These are phyloP conservation scores for Citrullus mucosospermus DNA, from an alignment of 306 rosid genomes.

Conservation along the genomic window DNA sequence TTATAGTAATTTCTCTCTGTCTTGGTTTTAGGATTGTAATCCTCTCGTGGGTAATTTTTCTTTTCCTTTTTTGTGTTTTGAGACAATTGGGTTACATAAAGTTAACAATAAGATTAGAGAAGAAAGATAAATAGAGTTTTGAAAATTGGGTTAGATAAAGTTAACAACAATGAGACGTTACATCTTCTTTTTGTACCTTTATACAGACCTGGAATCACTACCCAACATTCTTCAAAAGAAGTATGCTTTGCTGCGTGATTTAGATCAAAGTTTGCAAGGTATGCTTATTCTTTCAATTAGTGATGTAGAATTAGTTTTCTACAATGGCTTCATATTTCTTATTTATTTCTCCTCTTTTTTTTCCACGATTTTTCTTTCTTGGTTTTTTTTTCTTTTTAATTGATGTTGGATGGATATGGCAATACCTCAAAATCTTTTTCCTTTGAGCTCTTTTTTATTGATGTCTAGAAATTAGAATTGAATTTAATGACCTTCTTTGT, in stretches of 20 bases:
- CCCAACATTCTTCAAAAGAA: conserved; percentile 84
- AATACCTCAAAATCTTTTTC: neutral
- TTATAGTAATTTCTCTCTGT: neutral
- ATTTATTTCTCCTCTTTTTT: neutral
- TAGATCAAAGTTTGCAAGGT: conserved; percentile 91
- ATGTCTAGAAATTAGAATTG: neutral
- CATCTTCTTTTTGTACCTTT: neutral
- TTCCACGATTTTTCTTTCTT: neutral
- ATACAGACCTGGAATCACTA: conserved; percentile 70
- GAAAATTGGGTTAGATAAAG: neutral
- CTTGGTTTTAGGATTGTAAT: neutral
- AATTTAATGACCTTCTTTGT: neutral
- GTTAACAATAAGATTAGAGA: neutral
- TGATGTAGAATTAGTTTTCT: neutral
- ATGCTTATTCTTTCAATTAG: neutral
- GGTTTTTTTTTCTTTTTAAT: neutral
- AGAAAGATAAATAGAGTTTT: neutral
- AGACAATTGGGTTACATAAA: neutral
- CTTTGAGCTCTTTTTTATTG: neutral
- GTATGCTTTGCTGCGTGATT: conserved; percentile 66
- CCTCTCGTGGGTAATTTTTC: neutral
- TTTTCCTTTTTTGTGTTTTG: neutral
- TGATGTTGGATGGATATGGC: neutral
- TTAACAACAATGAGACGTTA: too few species aligned
- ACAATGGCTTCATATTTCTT: neutral